Conservation (phyloP, 73 alveolate species). For the Symbiodinium natans region DNA sequence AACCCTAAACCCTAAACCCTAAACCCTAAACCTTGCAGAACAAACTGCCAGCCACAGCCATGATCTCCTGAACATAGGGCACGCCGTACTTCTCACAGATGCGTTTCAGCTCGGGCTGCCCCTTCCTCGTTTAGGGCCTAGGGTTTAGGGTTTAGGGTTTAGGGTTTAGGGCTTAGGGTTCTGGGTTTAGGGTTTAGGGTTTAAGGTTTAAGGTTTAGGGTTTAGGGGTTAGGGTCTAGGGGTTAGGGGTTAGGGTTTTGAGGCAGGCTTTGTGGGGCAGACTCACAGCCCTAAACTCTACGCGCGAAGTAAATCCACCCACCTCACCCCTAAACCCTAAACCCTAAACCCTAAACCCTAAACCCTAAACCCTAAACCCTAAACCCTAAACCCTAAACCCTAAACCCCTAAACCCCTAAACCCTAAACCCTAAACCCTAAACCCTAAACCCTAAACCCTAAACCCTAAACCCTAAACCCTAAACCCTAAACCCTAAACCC, state of each 20-base stretch:
- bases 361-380: not conserved
- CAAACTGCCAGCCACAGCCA: too few relatives aligned
- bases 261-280: too few relatives aligned
- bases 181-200: not conserved
- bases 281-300: too few relatives aligned
- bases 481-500: not conserved
- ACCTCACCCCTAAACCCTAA: not conserved
- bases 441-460: not conserved
- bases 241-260: too few relatives aligned
- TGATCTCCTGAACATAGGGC: conserved; percentile 61
- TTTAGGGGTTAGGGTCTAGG: too few relatives aligned
- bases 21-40: too few relatives aligned
- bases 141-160: not conserved
- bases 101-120: conserved; percentile 51
- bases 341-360: not conserved
- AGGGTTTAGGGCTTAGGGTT: not conserved
- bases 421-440: not conserved
- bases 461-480: not conserved
- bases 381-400: not conserved
- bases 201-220: too few relatives aligned
- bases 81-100: conserved; percentile 79
- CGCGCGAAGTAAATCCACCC: too few relatives aligned
- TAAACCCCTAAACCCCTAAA: too few relatives aligned
- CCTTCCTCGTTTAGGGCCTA: not conserved
- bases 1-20: not conserved